A percentile compares a stretch with the other conserved stretches of the same genome.
These are phyloP conservation scores for Cystofilobasidium macerans DNA, from an alignment of 768 basidiomycete genomes.

Conservation along the genomic window DNA sequence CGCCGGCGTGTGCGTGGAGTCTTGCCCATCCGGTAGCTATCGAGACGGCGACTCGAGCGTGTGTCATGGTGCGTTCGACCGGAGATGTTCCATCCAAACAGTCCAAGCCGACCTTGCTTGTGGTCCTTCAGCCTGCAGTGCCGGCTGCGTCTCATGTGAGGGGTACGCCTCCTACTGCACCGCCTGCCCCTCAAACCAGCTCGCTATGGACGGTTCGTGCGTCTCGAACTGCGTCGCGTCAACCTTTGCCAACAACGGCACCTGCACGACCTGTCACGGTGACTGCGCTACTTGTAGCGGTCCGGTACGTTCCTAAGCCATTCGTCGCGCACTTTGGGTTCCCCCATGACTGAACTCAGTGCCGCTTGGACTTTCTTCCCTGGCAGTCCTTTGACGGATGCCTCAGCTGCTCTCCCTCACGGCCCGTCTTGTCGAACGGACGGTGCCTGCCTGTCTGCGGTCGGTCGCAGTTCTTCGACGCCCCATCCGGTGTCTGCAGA, in stretches of 20 bases:
- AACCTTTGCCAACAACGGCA: constrained; percentile 42
- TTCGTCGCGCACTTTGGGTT: background rate
- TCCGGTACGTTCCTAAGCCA: constrained; percentile 27
- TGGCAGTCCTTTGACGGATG: constrained; percentile 63
- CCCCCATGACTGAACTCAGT: background rate
- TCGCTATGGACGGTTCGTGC: constrained; percentile 65
- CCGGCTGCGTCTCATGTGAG: constrained; percentile 60
- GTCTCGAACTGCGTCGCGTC: constrained; percentile 58
- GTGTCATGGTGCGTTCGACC: constrained; percentile 54
- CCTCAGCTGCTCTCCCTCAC: constrained; percentile 53
- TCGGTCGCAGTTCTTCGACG: constrained; percentile 61
- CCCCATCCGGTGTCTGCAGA: constrained; percentile 52
- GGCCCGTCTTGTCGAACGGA: constrained; percentile 60
- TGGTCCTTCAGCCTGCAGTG: constrained; percentile 49
- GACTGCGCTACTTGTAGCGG: constrained; percentile 78
- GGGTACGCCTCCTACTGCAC: constrained; percentile 61
- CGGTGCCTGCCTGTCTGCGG: constrained; percentile 69
- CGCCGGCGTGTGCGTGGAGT: constrained; percentile 55
- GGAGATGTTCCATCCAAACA: background rate
- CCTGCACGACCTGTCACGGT: constrained; percentile 67
- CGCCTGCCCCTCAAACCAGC: constrained; percentile 53
- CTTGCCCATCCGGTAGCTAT: constrained; percentile 65
- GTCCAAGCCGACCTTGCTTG: constrained; percentile 16
- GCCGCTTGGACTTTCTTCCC: background rate
- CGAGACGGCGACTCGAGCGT: constrained; percentile 58